Evolutionary conservation across 2,329 filamentous ascomycete species (phyloP).

Genomic region (Curvularia spicifera): DNA sequence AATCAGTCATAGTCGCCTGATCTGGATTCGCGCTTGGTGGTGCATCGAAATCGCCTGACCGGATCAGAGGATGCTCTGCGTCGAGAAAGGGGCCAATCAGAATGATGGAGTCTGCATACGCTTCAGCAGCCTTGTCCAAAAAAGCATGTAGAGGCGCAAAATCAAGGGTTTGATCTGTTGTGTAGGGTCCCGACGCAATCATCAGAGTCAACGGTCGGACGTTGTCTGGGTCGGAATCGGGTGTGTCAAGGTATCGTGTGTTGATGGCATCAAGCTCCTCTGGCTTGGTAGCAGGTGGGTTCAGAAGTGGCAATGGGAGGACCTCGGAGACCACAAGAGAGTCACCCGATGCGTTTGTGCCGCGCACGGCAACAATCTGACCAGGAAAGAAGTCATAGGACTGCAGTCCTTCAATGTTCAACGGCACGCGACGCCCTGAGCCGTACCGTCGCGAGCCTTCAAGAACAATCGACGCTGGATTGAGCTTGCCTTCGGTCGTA

Average conservation of each 20-base stretch:
- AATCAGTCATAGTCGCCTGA: constrained; percentile 76
- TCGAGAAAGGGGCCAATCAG: constrained; percentile 90
- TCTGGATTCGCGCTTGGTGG: constrained; percentile 63
- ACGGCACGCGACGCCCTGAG: constrained; percentile 78
- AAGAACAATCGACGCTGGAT: constrained; percentile 81
- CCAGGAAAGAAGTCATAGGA: constrained; percentile 90
- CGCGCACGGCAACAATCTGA: constrained; percentile 86
- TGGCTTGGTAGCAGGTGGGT: constrained; percentile 73
- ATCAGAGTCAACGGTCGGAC: constrained; percentile 75
- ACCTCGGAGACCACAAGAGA: constrained; percentile 82
- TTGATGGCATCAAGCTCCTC: constrained; percentile 71
- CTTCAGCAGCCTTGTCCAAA: constrained; percentile 76
- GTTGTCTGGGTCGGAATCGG: constrained; percentile 58
- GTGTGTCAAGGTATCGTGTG: constrained; percentile 69
- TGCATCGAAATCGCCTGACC: constrained; percentile 58
- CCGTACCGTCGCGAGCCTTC: constrained; percentile 87
- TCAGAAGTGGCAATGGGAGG: constrained; percentile 75
- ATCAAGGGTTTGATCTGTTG: constrained; percentile 87
- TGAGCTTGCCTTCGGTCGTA: constrained; percentile 82
- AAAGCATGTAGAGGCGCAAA: constrained; percentile 86
- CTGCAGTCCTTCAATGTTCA: constrained; percentile 74
- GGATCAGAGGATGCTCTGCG: constrained; percentile 85
- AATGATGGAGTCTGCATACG: constrained; percentile 77
- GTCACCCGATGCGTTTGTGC: constrained; percentile 84
- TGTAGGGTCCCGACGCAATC: constrained; percentile 86